Base-by-base conservation (phyloP, 345 rosid species). In the Hypericum androsaemum region DNA sequence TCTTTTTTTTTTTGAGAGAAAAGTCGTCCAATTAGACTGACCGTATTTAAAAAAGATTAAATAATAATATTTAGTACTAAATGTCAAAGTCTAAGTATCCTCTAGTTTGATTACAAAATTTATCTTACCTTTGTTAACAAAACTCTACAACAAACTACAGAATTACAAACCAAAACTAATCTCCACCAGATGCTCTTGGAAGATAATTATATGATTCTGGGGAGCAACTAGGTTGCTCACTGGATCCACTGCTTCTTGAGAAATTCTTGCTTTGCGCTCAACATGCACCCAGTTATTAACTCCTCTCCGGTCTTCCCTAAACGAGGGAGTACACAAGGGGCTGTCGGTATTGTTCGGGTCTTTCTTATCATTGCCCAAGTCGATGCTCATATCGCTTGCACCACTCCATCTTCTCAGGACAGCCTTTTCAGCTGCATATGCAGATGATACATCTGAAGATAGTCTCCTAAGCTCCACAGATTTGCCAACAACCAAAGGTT, bases 371-470 rank as follows among this genome's bases (percentile, higher is more conserved):
- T 71, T 80, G 32, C 87, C 83, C 73, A 80, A 67, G 72, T 86
- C 99, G 51, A 94, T 80, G 76, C 99, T 94, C 95, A 88, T 94
- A 58, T 94, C 95, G 78, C 99, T 94, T 22, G 85, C 84, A 36
- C 95, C 97, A 69, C 99, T 94, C 99, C 99, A 86, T 82, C 99
- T 83, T 69, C 89, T 79, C 73, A 88, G 70, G 56, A 74, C 89
- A 51, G 80, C 81, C 75, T 73, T 92, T 72, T 85, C 98, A 45
- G 47, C 73, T 15, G 73, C 75, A 40, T 86, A 53, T 11, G 58
- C 77, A 54, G 83, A 77, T 6, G 80, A 80, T 47, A 80, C 76
- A 59, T 85, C 95, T 58, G 92, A 88, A 10, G 97, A 83, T 9
- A 80, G 83, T 59, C 95, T 79, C 69, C 88, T 81, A 60, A 83